A percentile compares a stretch with the other conserved stretches of the same genome.
phyloP scores from a whole-genome alignment of 306 rosid genomes.

The Albizia julibrissin region DNA sequence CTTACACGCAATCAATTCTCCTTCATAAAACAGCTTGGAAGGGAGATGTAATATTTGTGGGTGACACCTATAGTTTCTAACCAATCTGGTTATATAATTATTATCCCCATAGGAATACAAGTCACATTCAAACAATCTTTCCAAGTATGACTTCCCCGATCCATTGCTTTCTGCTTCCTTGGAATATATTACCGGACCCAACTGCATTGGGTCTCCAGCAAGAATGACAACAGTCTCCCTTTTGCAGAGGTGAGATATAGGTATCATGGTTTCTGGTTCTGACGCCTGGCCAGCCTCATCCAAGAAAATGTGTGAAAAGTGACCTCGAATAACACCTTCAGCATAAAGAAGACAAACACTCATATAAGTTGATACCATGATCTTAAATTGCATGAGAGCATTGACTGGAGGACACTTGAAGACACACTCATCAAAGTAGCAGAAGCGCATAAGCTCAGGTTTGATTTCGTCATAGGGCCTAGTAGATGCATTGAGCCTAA shows the following conservation, averaged over 20 bases:
- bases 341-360: constrained; percentile 70
- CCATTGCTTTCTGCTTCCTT: constrained; percentile 58
- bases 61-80: constrained; percentile 85
- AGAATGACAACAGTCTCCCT: constrained; percentile 78
- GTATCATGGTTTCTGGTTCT: constrained; percentile 87
- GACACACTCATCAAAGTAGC: constrained; percentile 62
- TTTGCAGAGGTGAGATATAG: constrained; percentile 65
- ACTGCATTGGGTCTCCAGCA: constrained; percentile 95
- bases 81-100: constrained; percentile 65
- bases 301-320: constrained; percentile 90
- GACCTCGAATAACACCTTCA: constrained; percentile 69
- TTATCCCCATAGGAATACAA: constrained; percentile 57
- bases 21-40: constrained; percentile 64
- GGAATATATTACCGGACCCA: constrained; percentile 92
- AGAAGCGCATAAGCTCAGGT: constrained; percentile 61
- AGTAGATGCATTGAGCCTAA: constrained; percentile 66
- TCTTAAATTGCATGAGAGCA: constrained; percentile 57
- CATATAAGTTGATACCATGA: constrained; percentile 80
- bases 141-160: constrained; percentile 77
- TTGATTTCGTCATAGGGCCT: constrained; percentile 69
- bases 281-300: constrained; percentile 99
- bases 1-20: constrained; percentile 77
- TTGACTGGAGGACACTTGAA: constrained; percentile 70
- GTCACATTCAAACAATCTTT: constrained; percentile 62
- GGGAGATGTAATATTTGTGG: constrained; percentile 85